phyloP scores from a whole-genome alignment of 225 moss, liverwort and hornwort genomes.

The Straminergon stramineum region DNA sequence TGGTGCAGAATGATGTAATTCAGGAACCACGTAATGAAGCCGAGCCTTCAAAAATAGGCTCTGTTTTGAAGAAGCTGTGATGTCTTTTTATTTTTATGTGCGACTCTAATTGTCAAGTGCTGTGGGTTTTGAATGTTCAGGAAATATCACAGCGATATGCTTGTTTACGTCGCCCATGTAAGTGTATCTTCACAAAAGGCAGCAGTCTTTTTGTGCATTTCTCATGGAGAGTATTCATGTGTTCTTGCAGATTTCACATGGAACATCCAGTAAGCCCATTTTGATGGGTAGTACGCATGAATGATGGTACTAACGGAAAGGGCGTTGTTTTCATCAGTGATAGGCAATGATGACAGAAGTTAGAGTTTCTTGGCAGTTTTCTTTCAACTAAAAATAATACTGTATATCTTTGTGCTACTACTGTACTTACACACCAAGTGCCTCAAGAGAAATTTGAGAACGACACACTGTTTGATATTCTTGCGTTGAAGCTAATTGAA shows the following conservation, averaged over 20 bases:
- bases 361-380: neutral
- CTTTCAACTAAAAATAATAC: neutral
- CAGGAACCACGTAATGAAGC: neutral
- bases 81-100: neutral
- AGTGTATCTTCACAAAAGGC: neutral
- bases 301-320: neutral
- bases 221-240: neutral
- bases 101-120: neutral
- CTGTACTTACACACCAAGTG: neutral
- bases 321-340: neutral
- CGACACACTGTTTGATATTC: neutral
- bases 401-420: neutral
- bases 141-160: slow-evolving; percentile 58
- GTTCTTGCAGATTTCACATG: neutral
- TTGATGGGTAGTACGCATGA: neutral
- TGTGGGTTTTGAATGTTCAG: slow-evolving; percentile 10
- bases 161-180: slow-evolving; percentile 56
- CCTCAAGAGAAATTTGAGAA: neutral
- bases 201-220: neutral
- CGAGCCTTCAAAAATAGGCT: neutral
- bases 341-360: neutral
- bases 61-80: neutral
- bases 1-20: neutral
- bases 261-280: neutral
- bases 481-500: neutral